phyloP scores from a whole-genome alignment of 768 basidiomycete species.

The Suillus subluteus region DNA sequence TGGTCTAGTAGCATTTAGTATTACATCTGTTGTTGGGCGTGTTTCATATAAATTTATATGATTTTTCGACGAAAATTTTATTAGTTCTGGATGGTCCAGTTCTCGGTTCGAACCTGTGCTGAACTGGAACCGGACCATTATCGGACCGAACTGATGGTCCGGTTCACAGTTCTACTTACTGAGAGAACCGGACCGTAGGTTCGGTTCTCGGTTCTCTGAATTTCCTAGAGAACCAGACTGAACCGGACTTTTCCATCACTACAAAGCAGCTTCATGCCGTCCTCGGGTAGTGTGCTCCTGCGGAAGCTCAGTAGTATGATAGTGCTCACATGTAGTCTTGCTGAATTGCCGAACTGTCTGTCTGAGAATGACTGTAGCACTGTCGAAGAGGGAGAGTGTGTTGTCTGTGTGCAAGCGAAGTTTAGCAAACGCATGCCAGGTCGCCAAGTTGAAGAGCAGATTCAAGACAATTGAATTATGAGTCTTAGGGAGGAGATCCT shows the following conservation, averaged over 20 bases:
- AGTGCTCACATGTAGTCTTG: constrained; percentile 24
- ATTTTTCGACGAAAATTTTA: neutral
- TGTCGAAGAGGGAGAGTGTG: constrained; percentile 10
- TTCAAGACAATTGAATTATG: constrained; percentile 19
- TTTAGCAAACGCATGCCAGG: constrained; percentile 38
- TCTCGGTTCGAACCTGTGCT: neutral
- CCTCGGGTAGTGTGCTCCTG: constrained; percentile 28
- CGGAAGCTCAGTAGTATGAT: constrained; percentile 33
- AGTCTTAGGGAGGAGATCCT: constrained; percentile 27
- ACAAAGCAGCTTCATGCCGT: constrained; percentile 14
- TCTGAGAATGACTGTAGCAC: constrained; percentile 18
- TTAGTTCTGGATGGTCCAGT: neutral
- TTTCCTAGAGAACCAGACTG: too few relatives aligned
- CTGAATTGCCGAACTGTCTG: constrained; percentile 27
- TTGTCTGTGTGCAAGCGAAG: constrained; percentile 28
- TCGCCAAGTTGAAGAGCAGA: neutral
- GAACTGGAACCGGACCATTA: neutral
- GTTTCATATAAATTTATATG: neutral
- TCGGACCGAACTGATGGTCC: neutral
- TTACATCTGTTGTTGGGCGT: too few relatives aligned
- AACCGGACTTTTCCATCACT: too few relatives aligned
- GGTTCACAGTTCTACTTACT: neutral
- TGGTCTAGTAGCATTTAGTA: neutral
- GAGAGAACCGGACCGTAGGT: too few relatives aligned
- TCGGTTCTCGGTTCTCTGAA: too few relatives aligned